Evolutionary conservation across 441 rosid species (phyloP).

Genomic region (Aleurites moluccanus): DNA sequence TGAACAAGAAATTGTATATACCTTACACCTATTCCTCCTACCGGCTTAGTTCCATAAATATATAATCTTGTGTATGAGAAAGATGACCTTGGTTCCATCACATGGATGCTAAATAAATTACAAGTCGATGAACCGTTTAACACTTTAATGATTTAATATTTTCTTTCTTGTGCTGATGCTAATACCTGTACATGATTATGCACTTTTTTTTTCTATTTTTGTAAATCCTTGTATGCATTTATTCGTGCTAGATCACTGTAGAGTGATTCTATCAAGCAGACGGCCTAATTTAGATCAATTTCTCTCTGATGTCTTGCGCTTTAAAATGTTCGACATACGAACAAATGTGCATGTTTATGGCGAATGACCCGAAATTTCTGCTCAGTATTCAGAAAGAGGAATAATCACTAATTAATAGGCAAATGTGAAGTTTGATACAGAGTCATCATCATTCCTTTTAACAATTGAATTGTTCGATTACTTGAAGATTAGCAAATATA

Average conservation of each 20-base stretch:
- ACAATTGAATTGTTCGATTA: constrained; percentile 42
- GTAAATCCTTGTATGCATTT: background rate
- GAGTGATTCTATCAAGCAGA: constrained; percentile 11
- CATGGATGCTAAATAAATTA: constrained; percentile 38
- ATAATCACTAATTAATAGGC: no score
- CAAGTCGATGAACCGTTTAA: constrained; percentile 16
- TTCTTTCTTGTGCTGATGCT: background rate
- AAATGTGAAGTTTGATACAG: no score
- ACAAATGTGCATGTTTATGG: no score
- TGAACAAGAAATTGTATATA: constrained; percentile 40
- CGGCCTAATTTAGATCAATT: no score
- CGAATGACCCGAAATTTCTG: no score
- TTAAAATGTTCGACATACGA: no score
- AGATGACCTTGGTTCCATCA: constrained; percentile 20
- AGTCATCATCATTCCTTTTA: no score
- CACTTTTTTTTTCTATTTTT: background rate
- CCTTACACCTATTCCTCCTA: constrained; percentile 20
- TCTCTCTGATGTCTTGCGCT: no score
- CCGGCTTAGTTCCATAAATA: constrained; percentile 25
- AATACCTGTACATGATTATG: background rate
- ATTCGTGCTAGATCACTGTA: constrained; percentile 16
- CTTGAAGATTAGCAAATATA: no score
- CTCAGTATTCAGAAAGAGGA: no score
- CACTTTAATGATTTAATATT: background rate
- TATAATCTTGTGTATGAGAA: constrained; percentile 27